Evolutionary conservation across 371 early-diverging fungal genomes (phyloP), one percentile per base, ranked within the genome.

Genomic region (Rhizopus arrhizus): DNA sequence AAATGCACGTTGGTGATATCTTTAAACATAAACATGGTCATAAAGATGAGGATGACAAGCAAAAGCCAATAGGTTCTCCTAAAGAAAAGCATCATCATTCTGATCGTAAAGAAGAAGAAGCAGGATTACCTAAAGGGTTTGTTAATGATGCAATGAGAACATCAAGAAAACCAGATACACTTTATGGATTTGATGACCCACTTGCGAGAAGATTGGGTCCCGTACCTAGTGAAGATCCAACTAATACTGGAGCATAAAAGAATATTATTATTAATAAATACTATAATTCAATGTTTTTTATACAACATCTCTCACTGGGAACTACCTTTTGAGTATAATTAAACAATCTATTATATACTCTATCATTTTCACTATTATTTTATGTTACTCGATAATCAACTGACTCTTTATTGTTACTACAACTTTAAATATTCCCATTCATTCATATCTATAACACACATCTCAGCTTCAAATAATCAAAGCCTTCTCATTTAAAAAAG

Each of bases 121-220:
- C 15, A 8, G 45, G 56, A 28, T 40, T 58, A 28, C 71, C 71
- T n/a, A 70, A 70, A 32, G 71, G 71, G 2, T 70, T 70, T 56
- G 49, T 38, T 3, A 70, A 70, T 45, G 71, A 70, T 64, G 68
- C 57, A n/a, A 70, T 64, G 67, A 48, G 71, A 48, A 46, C 50
- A 13, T 57, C 61, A 11, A 59, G 58, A 0, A 64, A 51, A 11
- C 71, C 71, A 15, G 71, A 70, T 50, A 58, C 47, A 0, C 52
- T 70, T 16, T 70, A 70, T 40, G 32, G 50, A 9, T 70, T 70
- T 58, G 71, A 70, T 61, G 71, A 70, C 46, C 71, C 71, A 1
- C 63, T 55, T n/a, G 64, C 64, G 38, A 66, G 71, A 63, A 59
- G 64, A 35, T 60, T 70, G 31, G 71, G 71, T 15, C 71, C 71